Percentiles rank a stretch among this genome's conserved stretches.
Conservation (phyloP, 2,329 filamentous ascomycete genomes). For the Pseudogymnoascus verrucosus region DNA sequence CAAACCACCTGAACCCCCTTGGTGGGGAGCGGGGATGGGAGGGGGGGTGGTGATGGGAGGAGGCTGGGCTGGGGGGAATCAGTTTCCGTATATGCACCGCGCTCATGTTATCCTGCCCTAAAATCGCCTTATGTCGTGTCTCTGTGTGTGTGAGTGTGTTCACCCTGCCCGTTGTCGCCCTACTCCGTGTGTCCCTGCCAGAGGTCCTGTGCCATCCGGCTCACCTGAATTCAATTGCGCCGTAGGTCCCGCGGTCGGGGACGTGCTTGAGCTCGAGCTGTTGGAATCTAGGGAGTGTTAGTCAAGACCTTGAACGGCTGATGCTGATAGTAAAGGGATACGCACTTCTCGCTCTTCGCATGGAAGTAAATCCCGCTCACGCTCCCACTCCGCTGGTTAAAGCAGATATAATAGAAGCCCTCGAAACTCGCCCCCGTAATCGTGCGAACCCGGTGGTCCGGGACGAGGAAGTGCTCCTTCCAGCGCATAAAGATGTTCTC, state of each 20-base stretch:
- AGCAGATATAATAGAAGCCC: slow-evolving; percentile 98
- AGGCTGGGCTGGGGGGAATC: neutral
- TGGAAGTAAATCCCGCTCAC: slow-evolving; percentile 97
- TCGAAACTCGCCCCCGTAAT: slow-evolving; percentile 95
- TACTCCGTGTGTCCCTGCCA: neutral
- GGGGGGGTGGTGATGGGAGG: neutral
- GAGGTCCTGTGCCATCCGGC: neutral
- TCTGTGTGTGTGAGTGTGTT: neutral
- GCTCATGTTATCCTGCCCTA: slow-evolving; percentile 1
- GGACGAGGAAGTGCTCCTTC: slow-evolving; percentile 97
- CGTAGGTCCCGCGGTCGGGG: slow-evolving; percentile 72
- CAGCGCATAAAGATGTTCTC: slow-evolving; percentile 98
- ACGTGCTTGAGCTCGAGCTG: slow-evolving; percentile 88
- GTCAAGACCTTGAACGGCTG: neutral
- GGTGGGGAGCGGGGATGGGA: neutral
- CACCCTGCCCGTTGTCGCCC: neutral
- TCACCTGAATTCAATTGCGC: slow-evolving; percentile 83
- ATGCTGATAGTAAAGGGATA: slow-evolving; percentile 19
- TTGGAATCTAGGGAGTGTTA: slow-evolving; percentile 61
- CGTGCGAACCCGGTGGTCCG: slow-evolving; percentile 83
- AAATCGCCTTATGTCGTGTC: neutral
- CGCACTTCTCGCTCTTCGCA: slow-evolving; percentile 93
- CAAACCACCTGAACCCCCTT: neutral
- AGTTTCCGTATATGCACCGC: slow-evolving; percentile 5
- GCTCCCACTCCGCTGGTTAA: slow-evolving; percentile 80